A percentile compares a stretch with the other conserved stretches of the same genome.
Evolutionary conservation across 768 basidiomycete species (phyloP).

Genomic region (Atractiella rhizophila): DNA sequence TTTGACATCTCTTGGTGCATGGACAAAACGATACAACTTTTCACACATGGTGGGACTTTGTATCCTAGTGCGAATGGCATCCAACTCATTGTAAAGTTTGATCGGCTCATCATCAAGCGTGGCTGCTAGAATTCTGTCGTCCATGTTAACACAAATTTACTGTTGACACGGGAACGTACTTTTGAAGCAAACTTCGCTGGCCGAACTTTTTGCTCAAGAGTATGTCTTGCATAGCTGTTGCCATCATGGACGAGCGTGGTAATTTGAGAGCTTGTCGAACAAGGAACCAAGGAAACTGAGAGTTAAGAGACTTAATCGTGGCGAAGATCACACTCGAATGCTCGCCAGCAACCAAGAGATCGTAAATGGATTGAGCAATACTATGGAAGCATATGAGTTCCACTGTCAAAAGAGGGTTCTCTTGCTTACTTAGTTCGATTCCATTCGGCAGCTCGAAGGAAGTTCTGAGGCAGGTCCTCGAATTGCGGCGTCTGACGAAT

Average conservation of each 20-base stretch:
- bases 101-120: constrained; percentile 8
- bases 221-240: constrained; percentile 5
- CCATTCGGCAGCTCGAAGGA: constrained; percentile 2
- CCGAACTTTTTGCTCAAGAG: constrained; percentile 6
- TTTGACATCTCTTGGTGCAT: constrained; percentile 5
- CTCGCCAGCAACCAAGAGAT: constrained; percentile 1
- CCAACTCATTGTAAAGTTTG: not conserved
- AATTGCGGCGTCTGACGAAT: not conserved
- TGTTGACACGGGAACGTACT: not conserved
- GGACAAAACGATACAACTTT: constrained; percentile 7
- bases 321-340: constrained; percentile 1
- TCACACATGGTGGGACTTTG: constrained; percentile 3
- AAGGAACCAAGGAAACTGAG: constrained; percentile 9
- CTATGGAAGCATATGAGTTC: not conserved
- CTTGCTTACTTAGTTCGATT: not conserved
- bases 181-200: constrained; percentile 6
- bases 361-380: constrained; percentile 4
- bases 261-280: constrained; percentile 4
- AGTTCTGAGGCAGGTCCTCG: constrained; percentile 5
- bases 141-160: not conserved
- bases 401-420: not conserved
- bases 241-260: constrained; percentile 3
- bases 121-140: constrained; percentile 6
- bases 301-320: constrained; percentile 6
- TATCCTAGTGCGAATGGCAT: constrained; percentile 1